Evolutionary conservation across 768 basidiomycete genomes (phyloP).

Genomic region (Pisolithus tinctorius): DNA sequence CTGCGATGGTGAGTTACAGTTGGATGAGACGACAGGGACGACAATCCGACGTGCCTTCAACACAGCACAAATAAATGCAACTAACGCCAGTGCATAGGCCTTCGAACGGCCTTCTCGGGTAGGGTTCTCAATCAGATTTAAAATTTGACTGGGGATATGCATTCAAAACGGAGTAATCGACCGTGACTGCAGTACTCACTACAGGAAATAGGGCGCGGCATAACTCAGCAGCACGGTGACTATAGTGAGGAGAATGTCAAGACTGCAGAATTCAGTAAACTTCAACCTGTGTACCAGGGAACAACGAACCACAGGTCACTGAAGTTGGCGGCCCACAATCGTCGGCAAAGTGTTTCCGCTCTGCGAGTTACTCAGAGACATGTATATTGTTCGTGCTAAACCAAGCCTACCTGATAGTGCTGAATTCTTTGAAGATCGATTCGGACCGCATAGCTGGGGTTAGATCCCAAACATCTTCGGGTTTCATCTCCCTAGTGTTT

Average conservation of each 20-base stretch:
- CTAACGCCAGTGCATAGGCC: conserved; percentile 45
- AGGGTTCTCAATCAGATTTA: conserved; percentile 30
- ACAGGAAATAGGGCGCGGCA: conserved; percentile 47
- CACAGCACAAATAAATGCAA: conserved; percentile 37
- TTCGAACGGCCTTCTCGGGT: conserved; percentile 30
- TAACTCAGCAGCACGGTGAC: conserved; percentile 42
- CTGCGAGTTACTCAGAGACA: background rate
- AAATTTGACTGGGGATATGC: conserved; percentile 17
- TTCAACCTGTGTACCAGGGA: no score
- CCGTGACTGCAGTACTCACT: conserved; percentile 12
- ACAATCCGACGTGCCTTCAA: conserved; percentile 26
- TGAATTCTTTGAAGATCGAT: conserved; percentile 33
- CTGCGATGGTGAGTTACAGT: background rate
- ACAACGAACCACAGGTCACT: conserved; percentile 27
- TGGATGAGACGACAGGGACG: background rate
- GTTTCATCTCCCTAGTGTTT: conserved; percentile 22
- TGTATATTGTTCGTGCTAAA: background rate
- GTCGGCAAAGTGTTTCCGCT: conserved; percentile 24
- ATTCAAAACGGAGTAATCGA: background rate
- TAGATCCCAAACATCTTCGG: conserved; percentile 21
- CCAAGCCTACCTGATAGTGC: conserved; percentile 9
- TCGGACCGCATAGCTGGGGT: conserved; percentile 17
- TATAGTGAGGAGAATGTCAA: conserved; percentile 39
- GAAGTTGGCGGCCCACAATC: conserved; percentile 33
- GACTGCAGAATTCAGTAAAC: background rate